Evolutionary conservation across 441 rosid genomes (phyloP).

Genomic region (Syzygium syzygioides): DNA sequence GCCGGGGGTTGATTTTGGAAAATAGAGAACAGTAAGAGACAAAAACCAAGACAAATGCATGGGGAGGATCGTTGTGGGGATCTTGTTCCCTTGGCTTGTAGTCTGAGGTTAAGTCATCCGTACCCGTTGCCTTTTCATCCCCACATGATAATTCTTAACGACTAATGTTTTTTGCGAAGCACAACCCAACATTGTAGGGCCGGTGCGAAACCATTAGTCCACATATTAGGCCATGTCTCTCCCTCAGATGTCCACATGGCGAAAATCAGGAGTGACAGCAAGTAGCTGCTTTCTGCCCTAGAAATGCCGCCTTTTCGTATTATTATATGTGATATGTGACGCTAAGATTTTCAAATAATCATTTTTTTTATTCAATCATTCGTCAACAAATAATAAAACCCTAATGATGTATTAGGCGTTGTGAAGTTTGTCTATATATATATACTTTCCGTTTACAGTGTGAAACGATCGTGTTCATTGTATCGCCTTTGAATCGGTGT

Average conservation of each 20-base stretch:
- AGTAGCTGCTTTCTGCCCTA: background rate
- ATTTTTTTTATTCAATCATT: background rate
- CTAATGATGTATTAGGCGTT: fast-evolving
- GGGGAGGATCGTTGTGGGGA: constrained; percentile 30
- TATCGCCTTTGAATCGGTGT: background rate
- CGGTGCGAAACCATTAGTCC: constrained; percentile 28
- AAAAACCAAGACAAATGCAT: constrained; percentile 53
- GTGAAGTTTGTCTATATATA: background rate
- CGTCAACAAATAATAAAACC: background rate
- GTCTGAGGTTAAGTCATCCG: constrained; percentile 25
- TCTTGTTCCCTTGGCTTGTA: constrained; percentile 45
- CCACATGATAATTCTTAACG: constrained; percentile 23
- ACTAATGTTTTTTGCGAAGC: constrained; percentile 13
- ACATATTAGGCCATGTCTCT: constrained; percentile 24
- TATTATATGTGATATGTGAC: background rate
- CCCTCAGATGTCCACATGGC: constrained; percentile 16
- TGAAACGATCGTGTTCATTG: background rate
- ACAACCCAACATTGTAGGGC: constrained; percentile 41
- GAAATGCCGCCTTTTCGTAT: background rate
- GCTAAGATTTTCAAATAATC: background rate
- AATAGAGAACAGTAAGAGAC: constrained; percentile 37
- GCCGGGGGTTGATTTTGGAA: background rate
- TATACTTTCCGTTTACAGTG: background rate
- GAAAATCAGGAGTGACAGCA: background rate
- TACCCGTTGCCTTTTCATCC: constrained; percentile 20